Conservation (phyloP, 1,139 yeast genomes). For the Kurtzmaniella quercitrusa region DNA sequence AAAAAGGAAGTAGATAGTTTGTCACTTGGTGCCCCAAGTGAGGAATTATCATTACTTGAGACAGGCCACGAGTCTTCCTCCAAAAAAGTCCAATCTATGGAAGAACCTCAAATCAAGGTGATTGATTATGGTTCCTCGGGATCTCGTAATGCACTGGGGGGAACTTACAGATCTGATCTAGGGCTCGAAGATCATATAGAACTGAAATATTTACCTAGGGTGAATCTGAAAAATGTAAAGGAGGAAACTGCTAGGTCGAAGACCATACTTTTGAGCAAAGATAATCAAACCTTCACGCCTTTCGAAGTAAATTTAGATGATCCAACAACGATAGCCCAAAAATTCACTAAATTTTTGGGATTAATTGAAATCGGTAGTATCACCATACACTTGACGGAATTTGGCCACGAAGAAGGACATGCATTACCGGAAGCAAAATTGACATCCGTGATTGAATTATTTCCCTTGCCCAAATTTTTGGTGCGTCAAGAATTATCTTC, state of each 20-base stretch:
- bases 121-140: neutral
- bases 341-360: constrained; percentile 36
- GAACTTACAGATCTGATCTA: neutral
- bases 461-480: constrained; percentile 38
- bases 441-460: constrained; percentile 25
- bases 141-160: neutral
- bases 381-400: constrained; percentile 68
- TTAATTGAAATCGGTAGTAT: constrained; percentile 37
- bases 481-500: constrained; percentile 40
- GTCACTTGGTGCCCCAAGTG: neutral
- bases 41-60: neutral
- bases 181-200: constrained; percentile 12
- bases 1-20: neutral
- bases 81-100: neutral
- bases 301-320: constrained; percentile 28
- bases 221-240: constrained; percentile 4
- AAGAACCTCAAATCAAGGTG: neutral
- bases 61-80: neutral
- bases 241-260: constrained; percentile 3
- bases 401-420: constrained; percentile 60
- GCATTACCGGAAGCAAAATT: constrained; percentile 50
- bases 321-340: constrained; percentile 29
- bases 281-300: constrained; percentile 51
- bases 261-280: constrained; percentile 54
- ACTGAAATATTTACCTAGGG: constrained; percentile 28